Evolutionary conservation across 2,329 filamentous ascomycete genomes (phyloP), one percentile per base, ranked within the genome.

Genomic region (Botrytis tulipae): DNA sequence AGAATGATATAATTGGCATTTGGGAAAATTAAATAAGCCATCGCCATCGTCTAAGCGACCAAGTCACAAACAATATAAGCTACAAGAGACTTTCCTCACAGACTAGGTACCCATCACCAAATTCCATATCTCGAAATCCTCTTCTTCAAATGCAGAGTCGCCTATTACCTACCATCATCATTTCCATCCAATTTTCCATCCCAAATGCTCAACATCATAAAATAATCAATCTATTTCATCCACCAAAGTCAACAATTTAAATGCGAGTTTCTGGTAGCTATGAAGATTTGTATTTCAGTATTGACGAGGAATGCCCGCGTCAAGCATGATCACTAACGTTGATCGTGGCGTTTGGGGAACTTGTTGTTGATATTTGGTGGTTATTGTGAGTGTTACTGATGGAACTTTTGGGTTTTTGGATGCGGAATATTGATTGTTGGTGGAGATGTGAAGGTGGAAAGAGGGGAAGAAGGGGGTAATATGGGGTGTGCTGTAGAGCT

Each of bases 361-460:
- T 51, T 51, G 22, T 4, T 5, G 4, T n/a, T 51, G 1, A 4
- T 0, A n/a, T 51, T 4, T 1, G 46, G 1, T 10, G 20, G 7
- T 14, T 51, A n/a, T 14, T 51, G 25, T 51, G 1, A n/a, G 25
- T n/a, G 48, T n/a, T n/a, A 4, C n/a, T 4, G 22, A 51, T 51
- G 48, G 25, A 14, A 0, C n/a, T 51, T n/a, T 51, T 10, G 10
- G 25, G 10, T 5, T 14, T 51, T 12, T n/a, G 12, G 25, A 51
- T 14, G 48, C 1, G 2, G 4, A 7, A 5, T n/a, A 7, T 5
- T 51, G 48, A 9, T 1, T 51, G 4, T 14, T 1, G 14, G 0
- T 51, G 25, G 25, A n/a, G 25, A n/a, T 12, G 9, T 7, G 48
- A 51, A 7, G 25, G 35, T 35, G 35, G 6, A 7, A 51, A n/a